Base-by-base conservation (phyloP, 768 basidiomycete genomes). In the Hygrocybe coccinea region DNA sequence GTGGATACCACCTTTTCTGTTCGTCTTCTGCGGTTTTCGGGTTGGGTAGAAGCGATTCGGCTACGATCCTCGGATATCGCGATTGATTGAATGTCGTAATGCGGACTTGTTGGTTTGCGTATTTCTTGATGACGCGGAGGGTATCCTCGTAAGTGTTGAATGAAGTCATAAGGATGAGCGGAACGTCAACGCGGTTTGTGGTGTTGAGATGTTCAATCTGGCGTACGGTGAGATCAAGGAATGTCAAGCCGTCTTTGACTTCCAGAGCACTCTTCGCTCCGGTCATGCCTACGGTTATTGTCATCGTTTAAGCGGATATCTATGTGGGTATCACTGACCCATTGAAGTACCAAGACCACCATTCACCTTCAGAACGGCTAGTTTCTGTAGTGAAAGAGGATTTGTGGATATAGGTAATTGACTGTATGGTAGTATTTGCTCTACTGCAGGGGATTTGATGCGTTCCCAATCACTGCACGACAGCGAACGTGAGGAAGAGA, bases 141-240 rank as follows among this genome's bases (percentile, higher is more conserved):
- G 95, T 95, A 70, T 97, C 94, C 35, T 97, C 91, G 69, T 94
- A 89, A 17, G 95, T 97, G 79, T 95, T 95, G 81, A 98, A 97
- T 54, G 92, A 95, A 67, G 94, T 97, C 95, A 97, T 95, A 67
- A 97, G 84, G 75, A 97, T 89, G 71, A 97, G 88, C 17, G 92
- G 94, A 44, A 95, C 91, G 72, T 97, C 88, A 72, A 91, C 87
- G 60, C 82, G 83, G 67, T 83, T 77, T 48, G 83, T 81, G 51
- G 85, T 88, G 79, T 95, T 94, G 67, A 95, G 85, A 71, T 95
- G 91, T 79, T 97, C 92, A 65, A 97, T 93, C 74, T 97, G 94
- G 61, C 91, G 83, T 44, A 97, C 91, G 55, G 84, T 88, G 59
- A 97, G 81, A 71, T 97, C 95, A 59, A 97, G 84, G 84, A 97